These are phyloP conservation scores for Naganishia randhawae DNA, from an alignment of 768 basidiomycete genomes.

Conservation along the genomic window DNA sequence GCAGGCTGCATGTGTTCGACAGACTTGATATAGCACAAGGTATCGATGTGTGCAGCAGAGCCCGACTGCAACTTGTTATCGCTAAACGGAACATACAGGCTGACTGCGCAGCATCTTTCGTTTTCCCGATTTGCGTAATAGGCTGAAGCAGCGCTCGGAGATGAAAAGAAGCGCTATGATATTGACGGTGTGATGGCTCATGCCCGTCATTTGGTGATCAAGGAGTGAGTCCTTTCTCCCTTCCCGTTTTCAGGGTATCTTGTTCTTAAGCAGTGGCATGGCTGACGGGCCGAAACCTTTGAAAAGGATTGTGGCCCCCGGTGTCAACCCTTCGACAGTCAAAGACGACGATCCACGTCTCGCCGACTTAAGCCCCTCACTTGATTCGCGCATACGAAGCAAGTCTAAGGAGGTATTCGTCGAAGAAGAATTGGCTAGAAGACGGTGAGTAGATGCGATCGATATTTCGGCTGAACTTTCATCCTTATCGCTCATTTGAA, in stretches of 20 bases:
- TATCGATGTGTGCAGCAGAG: not conserved
- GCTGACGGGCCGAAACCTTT: not conserved
- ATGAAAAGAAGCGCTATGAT: conserved; percentile 41
- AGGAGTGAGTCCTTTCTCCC: conserved; percentile 36
- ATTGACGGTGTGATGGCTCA: conserved; percentile 50
- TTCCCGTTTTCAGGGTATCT: not conserved
- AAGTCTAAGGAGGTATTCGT: conserved; percentile 47
- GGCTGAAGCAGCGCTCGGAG: conserved; percentile 46
- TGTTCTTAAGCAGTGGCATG: not conserved
- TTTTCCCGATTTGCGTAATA: conserved; percentile 15
- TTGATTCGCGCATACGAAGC: conserved; percentile 42
- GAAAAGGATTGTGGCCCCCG: conserved; percentile 27
- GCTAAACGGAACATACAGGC: conserved; percentile 11
- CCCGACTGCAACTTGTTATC: not conserved
- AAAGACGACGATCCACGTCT: conserved; percentile 45
- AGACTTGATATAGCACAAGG: not conserved
- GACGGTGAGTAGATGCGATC: conserved; percentile 36
- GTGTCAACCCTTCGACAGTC: conserved; percentile 39
- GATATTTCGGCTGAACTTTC: not conserved
- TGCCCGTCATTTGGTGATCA: conserved; percentile 44
- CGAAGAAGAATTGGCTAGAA: conserved; percentile 45
- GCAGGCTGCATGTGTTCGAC: not conserved
- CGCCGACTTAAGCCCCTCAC: conserved; percentile 38
- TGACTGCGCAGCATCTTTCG: not conserved
- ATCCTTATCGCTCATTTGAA: not conserved